Evolutionary conservation across 2,329 filamentous ascomycete genomes (phyloP), one percentile per base, ranked within the genome.

Genomic region (Metarhizium guizhouense): DNA sequence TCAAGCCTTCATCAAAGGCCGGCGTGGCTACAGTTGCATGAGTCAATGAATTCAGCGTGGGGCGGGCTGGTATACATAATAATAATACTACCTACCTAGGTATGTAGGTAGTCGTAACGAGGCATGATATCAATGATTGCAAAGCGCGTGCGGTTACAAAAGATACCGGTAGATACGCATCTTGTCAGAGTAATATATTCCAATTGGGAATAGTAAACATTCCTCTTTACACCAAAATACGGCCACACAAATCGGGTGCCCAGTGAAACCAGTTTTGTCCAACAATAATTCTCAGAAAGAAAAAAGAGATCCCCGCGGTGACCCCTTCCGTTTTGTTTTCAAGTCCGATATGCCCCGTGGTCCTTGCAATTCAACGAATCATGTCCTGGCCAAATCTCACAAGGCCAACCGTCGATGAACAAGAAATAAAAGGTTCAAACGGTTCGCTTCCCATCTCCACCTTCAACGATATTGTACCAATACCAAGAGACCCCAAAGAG

Each of bases 1-100:
- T 62, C 29, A 61, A 56, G 48, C 60, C 60, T n/a, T 48, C 60
- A 32, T 48, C 38, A 32, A 51, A 52, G 47, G 49, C 29, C 36
- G 3, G 38, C 6, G 29, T 13, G 48, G 10, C n/a, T 6, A 14
- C 25, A 30, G 45, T 13, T 8, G 45, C 25, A 48, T 48, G 20
- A 29, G 14, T 14, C 8, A 29, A 11, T 48, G 8, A 30, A 30
- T 48, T 30, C 6, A 16, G 8, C 5, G 8, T 16, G 18, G 4
- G 38, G 38, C 7, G 6, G 16, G 40, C 16, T 18, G 40, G 40
- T 7, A 43, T 43, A 43, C 11, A 43, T 43, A n/a, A 43, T 43
- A 14, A 6, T 43, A 6, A 43, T 25, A 25, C 3, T 25, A 25
- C 25, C 25, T 25, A 25, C 25, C 25, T 25, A 1, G 25, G 25